phyloP scores from a whole-genome alignment of 2,329 filamentous ascomycete genomes.

The Bipolaris zeicola region DNA sequence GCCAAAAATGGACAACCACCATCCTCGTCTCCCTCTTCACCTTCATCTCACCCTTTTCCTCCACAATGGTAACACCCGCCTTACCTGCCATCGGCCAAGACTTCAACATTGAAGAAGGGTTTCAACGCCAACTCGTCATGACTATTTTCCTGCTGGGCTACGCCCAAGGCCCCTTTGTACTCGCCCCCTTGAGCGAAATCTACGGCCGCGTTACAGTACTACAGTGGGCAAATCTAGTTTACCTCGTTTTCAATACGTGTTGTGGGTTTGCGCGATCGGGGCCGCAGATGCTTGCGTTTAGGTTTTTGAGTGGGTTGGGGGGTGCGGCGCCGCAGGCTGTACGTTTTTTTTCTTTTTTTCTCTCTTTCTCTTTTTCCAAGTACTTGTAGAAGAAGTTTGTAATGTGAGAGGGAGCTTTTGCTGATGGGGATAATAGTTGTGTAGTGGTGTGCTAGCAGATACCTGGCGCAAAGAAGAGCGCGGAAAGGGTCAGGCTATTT shows the following conservation, averaged over 20 bases:
- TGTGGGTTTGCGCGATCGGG: slow-evolving; percentile 42
- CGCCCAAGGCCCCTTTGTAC: slow-evolving; percentile 45
- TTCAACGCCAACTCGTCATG: slow-evolving; percentile 40
- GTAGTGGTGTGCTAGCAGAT: slow-evolving; percentile 54
- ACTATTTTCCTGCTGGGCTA: slow-evolving; percentile 48
- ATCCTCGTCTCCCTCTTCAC: slow-evolving; percentile 51
- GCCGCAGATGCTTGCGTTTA: slow-evolving; percentile 42
- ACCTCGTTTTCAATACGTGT: slow-evolving; percentile 41
- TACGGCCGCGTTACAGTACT: slow-evolving; percentile 44
- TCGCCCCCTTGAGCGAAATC: slow-evolving; percentile 45
- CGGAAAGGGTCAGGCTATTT: slow-evolving; percentile 65
- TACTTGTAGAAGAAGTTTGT: no score
- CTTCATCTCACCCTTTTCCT: slow-evolving; percentile 48
- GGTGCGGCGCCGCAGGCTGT: slow-evolving; percentile 43
- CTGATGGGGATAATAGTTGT: neutral
- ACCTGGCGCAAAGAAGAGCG: slow-evolving; percentile 65
- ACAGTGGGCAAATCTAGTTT: slow-evolving; percentile 44
- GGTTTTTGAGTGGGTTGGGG: slow-evolving; percentile 43
- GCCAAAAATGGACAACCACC: slow-evolving; percentile 54
- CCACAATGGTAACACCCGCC: slow-evolving; percentile 48
- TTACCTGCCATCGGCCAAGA: slow-evolving; percentile 37
- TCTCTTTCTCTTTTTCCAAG: no score
- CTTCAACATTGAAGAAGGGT: slow-evolving; percentile 38
- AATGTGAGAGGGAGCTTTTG: no score
- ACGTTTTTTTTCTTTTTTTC: slow-evolving; percentile 2